Evolutionary conservation across 139 green algal species (phyloP), one percentile per base, ranked within the genome.

Genomic region (Ulvella scutata): DNA sequence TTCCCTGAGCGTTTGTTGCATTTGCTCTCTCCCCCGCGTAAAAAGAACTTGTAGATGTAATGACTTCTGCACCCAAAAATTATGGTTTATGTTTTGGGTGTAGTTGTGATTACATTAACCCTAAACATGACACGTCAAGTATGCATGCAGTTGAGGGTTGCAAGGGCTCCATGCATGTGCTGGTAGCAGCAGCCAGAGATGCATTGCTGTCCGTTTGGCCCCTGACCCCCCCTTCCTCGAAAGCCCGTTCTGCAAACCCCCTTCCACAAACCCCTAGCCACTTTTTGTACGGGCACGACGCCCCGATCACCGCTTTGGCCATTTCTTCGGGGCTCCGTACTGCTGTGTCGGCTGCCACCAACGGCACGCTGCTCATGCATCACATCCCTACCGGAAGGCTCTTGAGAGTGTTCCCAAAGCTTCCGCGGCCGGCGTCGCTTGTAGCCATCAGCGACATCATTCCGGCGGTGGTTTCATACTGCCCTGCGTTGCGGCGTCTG

Each of bases 171-270:
- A n/a, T 36, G 51, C 20, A 67, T 26, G 51, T 67, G 51, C 51
- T 67, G 7, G 20, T 67, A 0, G 51, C 51, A 10, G 51, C n/a
- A 13, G 51, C 51, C 9, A 26, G 33, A 26, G 51, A 67, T 26
- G 51, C 51, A 26, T 26, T 67, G 51, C 51, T 67, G 51, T 67
- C 51, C n/a, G 51, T 67, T n/a, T 67, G 51, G 51, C 51, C 51
- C 9, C n/a, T 67, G 51, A n/a, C n/a, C 20, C 7, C 13, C 51
- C n/a, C n/a, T n/a, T 6, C 51, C 9, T 36, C n/a, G n/a, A 67
- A 67, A 26, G 51, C n/a, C 51, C 51, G 51, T 26, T 26, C 51
- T 1, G n/a, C 51, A 26, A n/a, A n/a, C n/a, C 51, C 51, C n/a
- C 51, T 67, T 0, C 31, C 33, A 26, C n/a, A 6, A 6, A 26